Base-by-base conservation (phyloP, 2,329 filamentous ascomycete species). In the Phyllosticta citrichinensis region DNA sequence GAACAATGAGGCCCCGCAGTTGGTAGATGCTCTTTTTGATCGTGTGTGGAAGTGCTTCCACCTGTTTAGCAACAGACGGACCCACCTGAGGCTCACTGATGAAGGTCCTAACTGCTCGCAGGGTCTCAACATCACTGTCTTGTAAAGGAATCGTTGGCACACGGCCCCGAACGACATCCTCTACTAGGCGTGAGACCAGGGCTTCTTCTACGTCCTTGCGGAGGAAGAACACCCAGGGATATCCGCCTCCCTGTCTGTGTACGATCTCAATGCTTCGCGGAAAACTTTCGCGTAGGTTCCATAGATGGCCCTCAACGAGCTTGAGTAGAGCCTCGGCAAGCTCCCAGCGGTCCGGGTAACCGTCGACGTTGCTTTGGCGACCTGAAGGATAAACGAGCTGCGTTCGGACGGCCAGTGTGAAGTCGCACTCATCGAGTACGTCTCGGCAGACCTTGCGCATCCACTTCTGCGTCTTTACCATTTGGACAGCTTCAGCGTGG, bases 1-100 rank as follows among this genome's bases (percentile, higher is more conserved):
- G 78, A 0, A 82, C 77, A 0, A 91, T 68, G 0, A 90, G 72
- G 0, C 87, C 87, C 0, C 87, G 81, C 0, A 91, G 68, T 0
- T 88, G 76, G 8, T 84, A 79, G 0, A 87, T 63, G 0, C 63
- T 60, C 12, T 70, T 68, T 62, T 75, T 74, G 75, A 81, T 81
- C 1, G 74, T 56, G n/a, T 65, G 65, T 4, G 62, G 52, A 79
- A 74, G 50, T 0, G 40, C 55, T 1, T 65, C 57, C 12, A 76
- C 62, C 5, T 62, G 63, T 3, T 66, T 61, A 0, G 64, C 33
- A 3, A 68, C 50, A 30, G 64, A 60, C 1, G 50, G 56, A 2
- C 59, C 53, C 5, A 74, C 64, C 1, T 47, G 65, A 5, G 67
- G 56, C 1, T 64, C 60, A 0, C 70, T 73, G 22, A 78, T 71